These are phyloP conservation scores for Calocybe gangraenosa DNA, from an alignment of 768 basidiomycete species.

Conservation along the genomic window DNA sequence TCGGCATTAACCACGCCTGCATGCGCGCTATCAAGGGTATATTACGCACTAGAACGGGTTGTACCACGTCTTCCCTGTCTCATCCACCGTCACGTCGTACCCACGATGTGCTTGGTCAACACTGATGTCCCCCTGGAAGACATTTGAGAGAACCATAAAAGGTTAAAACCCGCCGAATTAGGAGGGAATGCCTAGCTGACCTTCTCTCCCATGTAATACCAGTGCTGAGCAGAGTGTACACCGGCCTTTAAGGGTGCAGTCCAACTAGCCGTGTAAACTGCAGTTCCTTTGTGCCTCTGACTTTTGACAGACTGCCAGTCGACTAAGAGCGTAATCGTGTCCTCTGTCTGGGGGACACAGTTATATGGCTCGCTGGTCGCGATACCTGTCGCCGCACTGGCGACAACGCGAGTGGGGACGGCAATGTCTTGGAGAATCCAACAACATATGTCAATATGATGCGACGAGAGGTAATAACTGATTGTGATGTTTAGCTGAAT, in stretches of 20 bases:
- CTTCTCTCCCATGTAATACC: constrained; percentile 95
- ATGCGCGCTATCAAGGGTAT: background rate
- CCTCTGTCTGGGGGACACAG: constrained; percentile 83
- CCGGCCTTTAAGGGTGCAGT: constrained; percentile 88
- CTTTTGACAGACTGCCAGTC: constrained; percentile 87
- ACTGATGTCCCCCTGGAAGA: constrained; percentile 75
- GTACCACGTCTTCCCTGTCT: constrained; percentile 78
- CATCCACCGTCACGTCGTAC: constrained; percentile 85
- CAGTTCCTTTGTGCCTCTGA: constrained; percentile 75
- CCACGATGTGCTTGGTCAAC: constrained; percentile 95
- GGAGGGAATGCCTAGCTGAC: constrained; percentile 28
- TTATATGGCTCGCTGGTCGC: constrained; percentile 87
- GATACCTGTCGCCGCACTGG: constrained; percentile 87
- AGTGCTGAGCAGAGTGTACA: constrained; percentile 88
- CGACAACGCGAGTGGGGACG: constrained; percentile 80
- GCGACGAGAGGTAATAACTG: constrained; percentile 92
- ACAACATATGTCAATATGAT: constrained; percentile 88
- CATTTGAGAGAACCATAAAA: background rate
- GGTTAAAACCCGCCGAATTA: background rate
- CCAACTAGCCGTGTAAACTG: constrained; percentile 93
- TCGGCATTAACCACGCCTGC: background rate
- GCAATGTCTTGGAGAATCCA: constrained; percentile 80
- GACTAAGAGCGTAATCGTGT: constrained; percentile 91
- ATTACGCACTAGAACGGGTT: constrained; percentile 85
- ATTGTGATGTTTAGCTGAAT: background rate